Conservation (phyloP, 2,329 filamentous ascomycete species). For the Aspergillus nomiae region DNA sequence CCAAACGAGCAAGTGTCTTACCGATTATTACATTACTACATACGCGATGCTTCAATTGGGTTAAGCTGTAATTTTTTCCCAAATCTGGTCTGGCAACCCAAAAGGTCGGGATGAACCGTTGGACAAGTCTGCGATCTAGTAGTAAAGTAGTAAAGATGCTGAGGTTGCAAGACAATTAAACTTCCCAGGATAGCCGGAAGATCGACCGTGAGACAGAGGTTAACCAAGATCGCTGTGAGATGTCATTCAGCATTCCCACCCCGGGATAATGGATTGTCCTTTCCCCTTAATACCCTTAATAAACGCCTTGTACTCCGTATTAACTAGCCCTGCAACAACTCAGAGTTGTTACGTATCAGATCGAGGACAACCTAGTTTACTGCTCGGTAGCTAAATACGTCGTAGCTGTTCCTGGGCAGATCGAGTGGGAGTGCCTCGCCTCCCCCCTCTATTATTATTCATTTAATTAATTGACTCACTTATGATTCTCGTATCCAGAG, state of each 20-base stretch:
- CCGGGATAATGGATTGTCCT: neutral
- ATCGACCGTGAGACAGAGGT: neutral
- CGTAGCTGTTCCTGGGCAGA: neutral
- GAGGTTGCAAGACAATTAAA: neutral
- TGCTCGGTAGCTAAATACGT: neutral
- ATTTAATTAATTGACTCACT: neutral
- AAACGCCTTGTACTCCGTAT: slow-evolving; percentile 1
- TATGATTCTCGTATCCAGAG: neutral
- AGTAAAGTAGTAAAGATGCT: neutral
- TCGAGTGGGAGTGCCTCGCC: neutral
- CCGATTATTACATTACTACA: neutral
- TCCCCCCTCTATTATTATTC: neutral
- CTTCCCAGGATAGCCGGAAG: neutral
- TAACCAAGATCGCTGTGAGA: neutral
- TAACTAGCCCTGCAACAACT: neutral
- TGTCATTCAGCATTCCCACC: neutral
- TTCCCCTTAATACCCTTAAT: neutral
- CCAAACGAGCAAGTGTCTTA: neutral
- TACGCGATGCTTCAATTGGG: neutral
- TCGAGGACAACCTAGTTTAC: slow-evolving; percentile 14
- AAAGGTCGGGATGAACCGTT: neutral
- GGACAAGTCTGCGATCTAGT: neutral
- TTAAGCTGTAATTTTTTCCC: neutral
- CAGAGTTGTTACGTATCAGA: slow-evolving; percentile 20
- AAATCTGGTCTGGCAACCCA: neutral